Base-by-base conservation (phyloP, 2,329 filamentous ascomycete species). In the Talaromyces piceae region DNA sequence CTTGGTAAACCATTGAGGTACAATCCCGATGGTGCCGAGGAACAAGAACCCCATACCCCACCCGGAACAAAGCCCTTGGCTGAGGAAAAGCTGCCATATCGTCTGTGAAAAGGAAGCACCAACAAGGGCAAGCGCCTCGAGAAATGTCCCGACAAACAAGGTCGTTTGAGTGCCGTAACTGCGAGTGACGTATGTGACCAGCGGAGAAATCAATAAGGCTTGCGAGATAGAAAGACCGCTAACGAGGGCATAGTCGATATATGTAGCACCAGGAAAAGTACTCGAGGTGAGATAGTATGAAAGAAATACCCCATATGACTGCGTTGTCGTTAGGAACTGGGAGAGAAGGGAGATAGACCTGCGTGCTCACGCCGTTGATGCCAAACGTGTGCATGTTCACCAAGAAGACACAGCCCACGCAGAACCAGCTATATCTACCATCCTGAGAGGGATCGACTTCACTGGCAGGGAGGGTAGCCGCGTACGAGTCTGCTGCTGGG, bases 361-460 rank as follows among this genome's bases (percentile, higher is more conserved):
- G 25, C 31, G 23, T 26, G 59, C 76, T 51, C 57, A 81, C 78
- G 51, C 78, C 81, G 63, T 88, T 89, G 54, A 89, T 70, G 6
- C 86, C 86, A 86, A 86, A 89, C 1, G 85, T 88, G 62, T 88
- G 84, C 6, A 77, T 80, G 61, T 86, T 87, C 52, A 86, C 77
- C 55, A 80, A 65, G 47, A 77, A 74, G 55, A 77, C 71, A 33
- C 73, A 75, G 2, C 71, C 59, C n/a, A 80, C 76, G 49, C 81
- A 80, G 20, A 82, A 73, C 80, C 80, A 83, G 54, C 80, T 80
- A 68, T 81, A 83, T 18, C 80, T 80, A 33, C 80, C 79, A 58
- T 83, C 78, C 41, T 70, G 72, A 33, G 69, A 66, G 30, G 47
- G 33, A 6, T 47, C 43, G n/a, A 20, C 33, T 37, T 37, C 33